Evolutionary conservation across 306 rosid species (phyloP).

Genomic region (Cicer bijugum): DNA sequence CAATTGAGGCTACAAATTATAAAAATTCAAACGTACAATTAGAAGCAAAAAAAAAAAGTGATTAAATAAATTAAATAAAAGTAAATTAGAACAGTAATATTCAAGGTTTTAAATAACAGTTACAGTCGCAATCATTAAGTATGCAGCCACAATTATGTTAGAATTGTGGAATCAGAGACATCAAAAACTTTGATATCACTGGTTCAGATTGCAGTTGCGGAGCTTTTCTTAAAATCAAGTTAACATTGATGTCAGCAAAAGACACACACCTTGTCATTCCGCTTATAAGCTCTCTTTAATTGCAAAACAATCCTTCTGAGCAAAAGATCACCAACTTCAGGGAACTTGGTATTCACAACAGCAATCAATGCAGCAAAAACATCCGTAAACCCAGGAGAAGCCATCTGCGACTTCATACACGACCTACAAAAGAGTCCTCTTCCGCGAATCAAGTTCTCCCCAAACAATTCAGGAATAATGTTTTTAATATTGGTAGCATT

Average conservation of each 20-base stretch:
- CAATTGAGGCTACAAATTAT: constrained; percentile 73
- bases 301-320: constrained; percentile 89
- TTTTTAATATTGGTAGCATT: constrained; percentile 86
- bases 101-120: too few species aligned
- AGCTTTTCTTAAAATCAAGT: too few species aligned
- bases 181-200: too few species aligned
- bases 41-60: neutral
- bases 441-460: constrained; percentile 85
- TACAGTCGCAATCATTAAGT: too few species aligned
- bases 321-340: constrained; percentile 85
- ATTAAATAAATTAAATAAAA: neutral
- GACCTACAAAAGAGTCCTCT: constrained; percentile 95
- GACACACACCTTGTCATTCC: constrained; percentile 82
- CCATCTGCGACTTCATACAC: constrained; percentile 97
- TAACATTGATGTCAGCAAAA: neutral
- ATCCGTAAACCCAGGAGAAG: constrained; percentile 89
- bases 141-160: too few species aligned
- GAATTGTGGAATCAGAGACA: too few species aligned
- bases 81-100: neutral
- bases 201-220: too few species aligned
- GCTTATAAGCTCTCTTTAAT: constrained; percentile 88
- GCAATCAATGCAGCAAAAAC: constrained; percentile 91
- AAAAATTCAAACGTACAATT: neutral
- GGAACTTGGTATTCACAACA: constrained; percentile 93
- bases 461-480: constrained; percentile 78